Base-by-base conservation (phyloP, 2,329 filamentous ascomycete species). In the Nectriaceae sp. region DNA sequence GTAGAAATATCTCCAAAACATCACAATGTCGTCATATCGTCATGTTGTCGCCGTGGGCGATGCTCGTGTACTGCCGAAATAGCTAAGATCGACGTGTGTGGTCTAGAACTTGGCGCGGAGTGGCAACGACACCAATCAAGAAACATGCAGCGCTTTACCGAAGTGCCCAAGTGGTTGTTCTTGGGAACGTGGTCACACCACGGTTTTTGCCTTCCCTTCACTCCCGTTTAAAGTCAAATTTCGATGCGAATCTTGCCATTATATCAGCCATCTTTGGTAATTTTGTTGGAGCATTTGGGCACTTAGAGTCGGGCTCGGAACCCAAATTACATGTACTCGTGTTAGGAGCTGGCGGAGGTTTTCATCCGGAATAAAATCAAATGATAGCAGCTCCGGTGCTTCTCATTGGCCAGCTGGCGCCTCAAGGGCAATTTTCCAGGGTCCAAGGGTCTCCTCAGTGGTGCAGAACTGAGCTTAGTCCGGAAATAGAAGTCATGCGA, bases 101-200 rank as follows among this genome's bases (percentile, higher is more conserved):
- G 55, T 55, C 47, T 49, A 42, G 57, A 53, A 50, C 59, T 55
- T 31, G 54, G 55, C 53, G 57, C 50, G 54, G 53, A 47, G 59
- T 62, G 59, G 59, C 59, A 46, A 62, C 41, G 50, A 41, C 29
- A 41, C 45, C 44, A 55, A 47, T 50, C 49, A 50, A 50, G 45
- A 41, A 50, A 54, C 47, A 40, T 38, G 31, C 31, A 38, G 21
- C 47, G 21, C 48, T 52, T 49, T 53, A 54, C 44, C 43, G 46
- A 21, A 19, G 44, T 46, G 47, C 36, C 53, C 54, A 58, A 53
- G 50, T 38, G 43, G 47, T 50, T 47, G 41, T 46, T 49, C 54
- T 52, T 35, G 42, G 47, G 47, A 44, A 44, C 47, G 43, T 44
- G 21, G 43, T 39, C 55, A 53, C 52, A 42, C 44, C 46, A 53